Conservation (phyloP, 1,284 basidiomycete species). For the Singerocomus inundabilis region DNA sequence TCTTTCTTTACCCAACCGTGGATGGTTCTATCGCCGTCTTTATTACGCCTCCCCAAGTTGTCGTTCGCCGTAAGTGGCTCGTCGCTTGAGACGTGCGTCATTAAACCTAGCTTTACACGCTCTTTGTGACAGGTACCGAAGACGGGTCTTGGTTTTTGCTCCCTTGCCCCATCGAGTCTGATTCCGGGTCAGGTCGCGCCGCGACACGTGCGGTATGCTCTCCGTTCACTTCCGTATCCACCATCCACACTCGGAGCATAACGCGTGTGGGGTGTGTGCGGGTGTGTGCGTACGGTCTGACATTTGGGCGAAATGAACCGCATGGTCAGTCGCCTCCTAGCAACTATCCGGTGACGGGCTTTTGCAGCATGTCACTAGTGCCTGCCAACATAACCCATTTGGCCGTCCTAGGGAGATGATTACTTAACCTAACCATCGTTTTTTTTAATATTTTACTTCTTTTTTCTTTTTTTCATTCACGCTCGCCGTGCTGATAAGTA, state of each 20-base stretch:
- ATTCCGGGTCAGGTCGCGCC: not conserved
- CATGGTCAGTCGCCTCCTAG: not conserved
- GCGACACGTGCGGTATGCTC: slow-evolving; percentile 9
- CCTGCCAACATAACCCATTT: too few relatives aligned
- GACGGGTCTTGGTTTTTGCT: not conserved
- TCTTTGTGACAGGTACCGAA: not conserved
- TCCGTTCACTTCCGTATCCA: slow-evolving; percentile 12
- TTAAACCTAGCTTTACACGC: slow-evolving; percentile 13
- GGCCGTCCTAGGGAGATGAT: too few relatives aligned
- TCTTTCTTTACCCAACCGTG: not conserved
- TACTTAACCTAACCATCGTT: too few relatives aligned
- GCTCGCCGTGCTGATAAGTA: slow-evolving; percentile 1
- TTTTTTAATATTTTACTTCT: too few relatives aligned
- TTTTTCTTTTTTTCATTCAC: not conserved
- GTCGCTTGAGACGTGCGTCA: not conserved
- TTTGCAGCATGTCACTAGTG: not conserved
- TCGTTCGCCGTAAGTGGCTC: slow-evolving; percentile 7
- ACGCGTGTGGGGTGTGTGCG: too few relatives aligned
- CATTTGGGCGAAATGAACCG: slow-evolving; percentile 9
- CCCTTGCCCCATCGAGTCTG: not conserved
- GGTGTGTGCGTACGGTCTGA: not conserved
- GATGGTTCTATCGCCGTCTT: not conserved
- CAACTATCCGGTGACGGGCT: too few relatives aligned
- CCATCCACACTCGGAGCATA: slow-evolving; percentile 5
- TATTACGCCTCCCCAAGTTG: not conserved